phyloP scores from a whole-genome alignment of 2,329 filamentous ascomycete genomes.

The Ceratocystis cubensis region DNA sequence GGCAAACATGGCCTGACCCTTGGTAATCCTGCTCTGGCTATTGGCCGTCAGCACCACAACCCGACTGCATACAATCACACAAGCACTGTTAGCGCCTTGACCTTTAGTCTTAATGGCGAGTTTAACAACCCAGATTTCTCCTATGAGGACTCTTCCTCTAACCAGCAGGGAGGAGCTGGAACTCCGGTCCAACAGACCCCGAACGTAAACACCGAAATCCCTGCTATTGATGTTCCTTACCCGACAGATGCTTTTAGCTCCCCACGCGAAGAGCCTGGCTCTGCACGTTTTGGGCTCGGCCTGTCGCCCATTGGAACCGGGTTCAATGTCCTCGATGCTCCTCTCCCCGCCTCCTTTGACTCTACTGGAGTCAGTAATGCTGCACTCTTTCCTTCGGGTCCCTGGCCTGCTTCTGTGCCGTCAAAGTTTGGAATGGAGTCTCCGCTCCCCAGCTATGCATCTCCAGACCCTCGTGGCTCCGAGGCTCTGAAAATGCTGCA shows the following conservation, averaged over 20 bases:
- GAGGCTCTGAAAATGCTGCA: slow-evolving; percentile 53
- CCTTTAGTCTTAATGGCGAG: slow-evolving; percentile 38
- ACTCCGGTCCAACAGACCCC: slow-evolving; percentile 34
- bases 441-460: slow-evolving; percentile 52
- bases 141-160: slow-evolving; percentile 30
- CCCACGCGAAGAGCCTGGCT: slow-evolving; percentile 55
- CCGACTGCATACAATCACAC: slow-evolving; percentile 41
- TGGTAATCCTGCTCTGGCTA: slow-evolving; percentile 45
- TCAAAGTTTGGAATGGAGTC: slow-evolving; percentile 83
- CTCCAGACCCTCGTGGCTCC: slow-evolving; percentile 48
- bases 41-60: slow-evolving; percentile 30
- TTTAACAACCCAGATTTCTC: slow-evolving; percentile 32
- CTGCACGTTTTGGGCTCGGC: slow-evolving; percentile 43
- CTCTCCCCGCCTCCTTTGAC: slow-evolving; percentile 87
- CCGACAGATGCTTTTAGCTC: slow-evolving; percentile 63
- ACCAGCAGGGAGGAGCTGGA: neutral
- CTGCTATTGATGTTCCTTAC: slow-evolving; percentile 47
- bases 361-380: slow-evolving; percentile 90
- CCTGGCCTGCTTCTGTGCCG: slow-evolving; percentile 84
- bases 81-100: slow-evolving; percentile 54
- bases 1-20: slow-evolving; percentile 56
- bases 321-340: slow-evolving; percentile 85
- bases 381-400: slow-evolving; percentile 62
- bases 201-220: slow-evolving; percentile 45
- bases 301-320: slow-evolving; percentile 63